Base-by-base conservation (phyloP, 352 stramenopile genomes). In the Pythium grandisporangium region DNA sequence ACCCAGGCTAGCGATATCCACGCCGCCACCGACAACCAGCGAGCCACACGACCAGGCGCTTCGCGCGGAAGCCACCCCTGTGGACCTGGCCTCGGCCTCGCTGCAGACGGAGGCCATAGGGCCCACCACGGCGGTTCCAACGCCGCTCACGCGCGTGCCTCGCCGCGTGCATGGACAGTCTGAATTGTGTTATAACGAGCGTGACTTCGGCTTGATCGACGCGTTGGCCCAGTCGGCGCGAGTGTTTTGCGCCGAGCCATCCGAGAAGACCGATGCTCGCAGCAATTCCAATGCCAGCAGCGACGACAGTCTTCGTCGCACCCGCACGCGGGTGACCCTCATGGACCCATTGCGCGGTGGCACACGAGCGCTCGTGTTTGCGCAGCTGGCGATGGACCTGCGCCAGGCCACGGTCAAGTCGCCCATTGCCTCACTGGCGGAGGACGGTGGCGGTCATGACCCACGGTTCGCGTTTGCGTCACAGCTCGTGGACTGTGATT, bases 311-410 rank as follows among this genome's bases (percentile, higher is more conserved):
- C 27, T 32, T 14, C 14, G 27, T 14, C 27, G 27, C 27, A 8
- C 27, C 14, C 27, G 27, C 14, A 14, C 27, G 27, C 27, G 27
- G 13, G 36, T 55, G 7, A 64, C 60, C 0, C 55, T 58, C 16
- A 72, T 57, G 32, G 27, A 50, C 11, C 59, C 33, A 7, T 27
- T 49, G 10, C 22, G 20, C 20, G 67, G 56, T 14, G 57, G 52
- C 0, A 51, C 81, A 23, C 35, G 30, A 1, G 57, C 48, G n/a
- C 51, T 62, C 4, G 52, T 62, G 12, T 70, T 81, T 37, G 37
- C 60, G 21, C 67, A 80, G 23, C 39, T 88, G 4, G 61, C 56
- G 42, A 33, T 86, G 14, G 67, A 88, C 42, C 42, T 88, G 8
- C 22, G 42, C 1, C 32, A 23, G n/a, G 61, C 61, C 0, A 26